Evolutionary conservation across 1,284 basidiomycete genomes (phyloP), one percentile per base, ranked within the genome.

Genomic region (Porogramme epimiltina): DNA sequence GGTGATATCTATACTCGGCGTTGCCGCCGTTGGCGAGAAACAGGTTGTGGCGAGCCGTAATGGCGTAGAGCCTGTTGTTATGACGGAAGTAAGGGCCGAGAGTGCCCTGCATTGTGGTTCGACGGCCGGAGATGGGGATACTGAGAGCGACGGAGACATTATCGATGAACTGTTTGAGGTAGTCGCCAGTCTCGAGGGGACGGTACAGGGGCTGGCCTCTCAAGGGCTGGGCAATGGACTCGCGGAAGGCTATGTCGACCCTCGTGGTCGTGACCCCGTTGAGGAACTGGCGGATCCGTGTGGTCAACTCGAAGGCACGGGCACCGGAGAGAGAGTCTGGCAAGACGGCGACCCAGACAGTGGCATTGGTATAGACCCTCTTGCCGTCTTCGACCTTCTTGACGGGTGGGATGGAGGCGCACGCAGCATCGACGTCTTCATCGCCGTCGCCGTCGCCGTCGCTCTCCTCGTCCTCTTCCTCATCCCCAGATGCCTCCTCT

Each of bases 291-390:
- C 53, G 59, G 60, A 75, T 72, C 33, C 66, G 65, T 1, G 61
- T 44, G 50, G 70, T 42, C 2, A 65, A 63, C 3, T 71, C 54
- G 65, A 39, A 53, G 1, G 73, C 73, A 42, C 42, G 55, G 25
- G 54, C 57, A 46, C 58, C 66, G 56, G 54, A 70, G 59, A 62
- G 55, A 55, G 63, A 70, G n/a, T 70, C 67, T 4, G 70, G 68
- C 47, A 66, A 46, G 47, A 74, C 72, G 0, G 72, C 73, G 3
- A 76, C 53, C 74, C 73, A 75, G 56, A 77, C 71, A 3, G 73
- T 75, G 20, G 63, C 49, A 49, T 59, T 52, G 47, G 56, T 66
- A 58, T 52, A 53, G 51, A 59, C 18, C 16, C 53, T 31, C 31
- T 56, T 49, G 23, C 59, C 63, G 38, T 62, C 25, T 54, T 58